Evolutionary conservation across 2,329 filamentous ascomycete genomes (phyloP).

Genomic region (Aspergillus ochraceus): DNA sequence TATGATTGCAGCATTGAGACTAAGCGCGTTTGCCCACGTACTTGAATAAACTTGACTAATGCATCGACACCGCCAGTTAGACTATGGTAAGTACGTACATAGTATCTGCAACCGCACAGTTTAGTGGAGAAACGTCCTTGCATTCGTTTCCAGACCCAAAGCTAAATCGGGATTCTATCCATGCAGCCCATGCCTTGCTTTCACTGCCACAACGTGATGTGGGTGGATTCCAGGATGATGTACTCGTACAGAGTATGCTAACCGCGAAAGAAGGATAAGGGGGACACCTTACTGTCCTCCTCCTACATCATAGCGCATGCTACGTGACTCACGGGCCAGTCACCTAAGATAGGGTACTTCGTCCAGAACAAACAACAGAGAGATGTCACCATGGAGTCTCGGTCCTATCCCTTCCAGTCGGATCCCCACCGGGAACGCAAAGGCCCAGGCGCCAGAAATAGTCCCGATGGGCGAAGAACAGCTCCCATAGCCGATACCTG

Average conservation of each 20-base stretch:
- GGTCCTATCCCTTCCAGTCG: slow-evolving; percentile 16
- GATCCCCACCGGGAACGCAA: slow-evolving; percentile 74
- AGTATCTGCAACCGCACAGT: not conserved
- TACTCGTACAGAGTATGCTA: not conserved
- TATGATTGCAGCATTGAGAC: not conserved
- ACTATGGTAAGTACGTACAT: not conserved
- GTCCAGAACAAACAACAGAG: too few relatives aligned
- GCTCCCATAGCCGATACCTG: slow-evolving; percentile 79
- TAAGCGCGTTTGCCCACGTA: not conserved
- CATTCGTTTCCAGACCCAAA: not conserved
- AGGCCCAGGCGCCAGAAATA: slow-evolving; percentile 94
- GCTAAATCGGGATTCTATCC: not conserved
- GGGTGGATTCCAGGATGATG: too few relatives aligned
- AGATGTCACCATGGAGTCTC: not conserved
- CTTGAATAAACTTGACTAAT: not conserved
- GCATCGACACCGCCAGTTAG: not conserved
- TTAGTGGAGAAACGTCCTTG: not conserved
- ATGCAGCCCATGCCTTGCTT: not conserved
- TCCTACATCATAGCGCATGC: not conserved
- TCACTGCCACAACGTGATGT: not conserved
- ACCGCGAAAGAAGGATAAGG: not conserved
- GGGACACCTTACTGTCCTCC: not conserved
- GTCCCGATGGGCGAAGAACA: slow-evolving; percentile 91
- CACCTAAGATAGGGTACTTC: not conserved
- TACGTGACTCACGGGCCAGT: not conserved